Evolutionary conservation across 2,329 filamentous ascomycete species (phyloP), one percentile per base, ranked within the genome.

Genomic region (Ceratocystis huliohia): DNA sequence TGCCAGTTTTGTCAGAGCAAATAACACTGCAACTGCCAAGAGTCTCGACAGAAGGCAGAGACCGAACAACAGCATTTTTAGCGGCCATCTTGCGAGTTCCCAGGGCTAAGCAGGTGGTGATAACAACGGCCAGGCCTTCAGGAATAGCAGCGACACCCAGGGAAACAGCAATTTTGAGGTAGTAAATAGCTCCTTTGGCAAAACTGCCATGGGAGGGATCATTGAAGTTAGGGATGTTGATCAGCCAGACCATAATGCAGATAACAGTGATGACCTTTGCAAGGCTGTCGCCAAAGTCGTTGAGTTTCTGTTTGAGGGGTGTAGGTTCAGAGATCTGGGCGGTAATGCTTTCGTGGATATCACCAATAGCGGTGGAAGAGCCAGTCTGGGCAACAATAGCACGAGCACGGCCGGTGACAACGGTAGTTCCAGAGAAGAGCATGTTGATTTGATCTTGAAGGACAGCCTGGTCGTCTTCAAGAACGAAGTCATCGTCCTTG

Each of bases 231-330:
- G 90, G 88, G 71, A 97, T 90, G 79, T 99, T 99, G 82, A 99
- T 99, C 68, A 97, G 81, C 94, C 94, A 99, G 72, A 99, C 94
- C 67, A 96, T 80, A 70, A 97, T 81, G 76, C 95, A 99, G 73
- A 99, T 99, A 69, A 92, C 88, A 5, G 93, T 97, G 71, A 99
- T 99, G 69, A 97, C 94, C 81, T 97, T 99, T 72, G 95, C 95
- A 69, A 99, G 81, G 74, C 84, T 88, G 77, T 99, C 94, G 69
- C 94, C 95, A 74, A 99, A 99, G 73, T 97, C 91, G 76, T 99
- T 96, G 69, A 99, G 83, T 81, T 99, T 99, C 81, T 99, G 91
- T 81, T 99, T 99, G 71, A 99, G 78, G 15, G 94, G 94, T 0
- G 94, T 99, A 0, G 94, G 94, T 75, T 96, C 92, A 25, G 93